Percentiles rank a stretch among this genome's conserved stretches.
Conservation (phyloP, 257 asterid species). For the Cordia subcordata region DNA sequence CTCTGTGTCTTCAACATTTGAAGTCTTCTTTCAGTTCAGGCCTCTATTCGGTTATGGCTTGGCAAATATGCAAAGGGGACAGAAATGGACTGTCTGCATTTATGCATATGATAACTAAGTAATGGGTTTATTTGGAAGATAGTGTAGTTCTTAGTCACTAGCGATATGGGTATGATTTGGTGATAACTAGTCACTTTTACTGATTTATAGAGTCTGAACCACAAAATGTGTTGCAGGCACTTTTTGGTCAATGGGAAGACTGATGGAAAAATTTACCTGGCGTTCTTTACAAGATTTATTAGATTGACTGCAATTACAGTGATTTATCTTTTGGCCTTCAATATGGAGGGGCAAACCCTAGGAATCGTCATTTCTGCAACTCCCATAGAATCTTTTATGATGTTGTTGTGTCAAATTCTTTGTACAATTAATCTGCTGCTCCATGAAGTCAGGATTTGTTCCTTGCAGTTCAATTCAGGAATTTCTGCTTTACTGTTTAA, state of each 20-base stretch:
- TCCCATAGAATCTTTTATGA: too few species aligned
- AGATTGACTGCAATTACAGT: conserved; percentile 41
- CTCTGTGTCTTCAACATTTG: too few species aligned
- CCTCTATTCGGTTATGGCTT: too few species aligned
- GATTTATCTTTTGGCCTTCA: conserved; percentile 34
- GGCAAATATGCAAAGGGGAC: too few species aligned
- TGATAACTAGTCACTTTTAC: conserved; percentile 41
- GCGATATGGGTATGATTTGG: not conserved
- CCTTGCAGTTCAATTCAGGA: conserved; percentile 27
- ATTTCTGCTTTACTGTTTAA: conserved; percentile 14
- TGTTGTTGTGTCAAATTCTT: conserved; percentile 20
- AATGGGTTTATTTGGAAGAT: too few species aligned
- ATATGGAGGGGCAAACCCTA: conserved; percentile 29
- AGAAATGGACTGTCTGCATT: too few species aligned
- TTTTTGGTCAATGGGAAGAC: conserved; percentile 39
- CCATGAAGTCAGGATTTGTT: conserved; percentile 24
- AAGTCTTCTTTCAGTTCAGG: too few species aligned
- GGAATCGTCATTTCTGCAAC: too few species aligned
- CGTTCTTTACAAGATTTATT: conserved; percentile 44
- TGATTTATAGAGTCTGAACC: conserved; percentile 45
- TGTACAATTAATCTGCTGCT: conserved; percentile 17
- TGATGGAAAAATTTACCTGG: conserved; percentile 47
- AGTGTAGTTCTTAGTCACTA: too few species aligned
- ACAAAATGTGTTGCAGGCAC: conserved; percentile 71
- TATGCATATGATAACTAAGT: too few species aligned